Evolutionary conservation across 768 basidiomycete species (phyloP).

Genomic region (Fistulinella prunicolor): DNA sequence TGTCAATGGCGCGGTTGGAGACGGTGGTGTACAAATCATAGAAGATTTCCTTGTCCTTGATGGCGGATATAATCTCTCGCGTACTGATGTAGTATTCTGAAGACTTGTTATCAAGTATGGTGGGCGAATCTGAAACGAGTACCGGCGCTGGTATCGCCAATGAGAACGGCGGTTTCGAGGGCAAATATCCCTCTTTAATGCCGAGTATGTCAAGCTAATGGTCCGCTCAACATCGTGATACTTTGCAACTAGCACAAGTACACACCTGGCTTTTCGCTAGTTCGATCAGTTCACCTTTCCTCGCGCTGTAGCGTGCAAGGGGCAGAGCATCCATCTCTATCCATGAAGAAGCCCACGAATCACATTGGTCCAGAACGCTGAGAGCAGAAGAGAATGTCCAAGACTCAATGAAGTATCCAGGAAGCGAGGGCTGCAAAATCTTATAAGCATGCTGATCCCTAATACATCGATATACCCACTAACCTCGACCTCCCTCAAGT

Average conservation of each 20-base stretch:
- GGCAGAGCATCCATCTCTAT: conserved; percentile 44
- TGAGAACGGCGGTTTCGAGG: conserved; percentile 69
- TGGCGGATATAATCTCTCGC: conserved; percentile 54
- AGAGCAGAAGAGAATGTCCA: conserved; percentile 93
- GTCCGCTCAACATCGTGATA: conserved; percentile 1
- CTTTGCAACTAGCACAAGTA: neutral
- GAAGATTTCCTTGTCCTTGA: conserved; percentile 58
- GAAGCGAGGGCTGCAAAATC: conserved; percentile 44
- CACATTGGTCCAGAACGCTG: conserved; percentile 77
- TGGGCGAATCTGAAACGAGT: conserved; percentile 11
- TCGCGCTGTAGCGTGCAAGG: conserved; percentile 59
- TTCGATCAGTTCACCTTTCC: conserved; percentile 86
- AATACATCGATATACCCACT: conserved; percentile 10
- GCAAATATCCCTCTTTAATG: conserved; percentile 67
- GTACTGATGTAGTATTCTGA: conserved; percentile 48
- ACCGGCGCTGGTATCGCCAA: conserved; percentile 35
- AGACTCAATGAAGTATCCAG: conserved; percentile 78
- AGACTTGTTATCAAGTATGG: conserved; percentile 21
- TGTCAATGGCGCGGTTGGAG: conserved; percentile 81
- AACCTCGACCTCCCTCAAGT: conserved; percentile 76
- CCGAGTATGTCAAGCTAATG: conserved; percentile 83
- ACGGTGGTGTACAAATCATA: conserved; percentile 72
- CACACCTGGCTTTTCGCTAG: conserved; percentile 83
- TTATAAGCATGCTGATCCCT: conserved; percentile 17
- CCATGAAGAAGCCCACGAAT: conserved; percentile 58